Base-by-base conservation (phyloP, 495 filamentous ascomycete species). In the Bacidia rubella region DNA sequence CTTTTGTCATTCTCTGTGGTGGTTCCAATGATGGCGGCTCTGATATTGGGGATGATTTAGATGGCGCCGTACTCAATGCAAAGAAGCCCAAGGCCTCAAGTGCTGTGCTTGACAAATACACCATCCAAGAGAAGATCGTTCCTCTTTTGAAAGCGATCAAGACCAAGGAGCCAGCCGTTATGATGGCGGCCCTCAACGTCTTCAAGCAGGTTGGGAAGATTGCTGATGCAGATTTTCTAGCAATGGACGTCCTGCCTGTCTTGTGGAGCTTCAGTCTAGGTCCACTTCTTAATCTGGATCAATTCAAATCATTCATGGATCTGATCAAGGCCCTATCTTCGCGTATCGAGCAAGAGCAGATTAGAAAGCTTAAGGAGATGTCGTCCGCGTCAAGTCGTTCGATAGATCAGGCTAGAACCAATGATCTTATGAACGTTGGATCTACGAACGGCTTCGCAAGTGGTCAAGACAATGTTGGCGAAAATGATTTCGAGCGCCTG, bases 141-240 rank as follows among this genome's bases (percentile, higher is more conserved):
- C 92, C 92, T 0, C 71, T 95, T 3, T 74, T 98, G 50, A 88
- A 86, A 61, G 87, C 71, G 1, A 97, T 98, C 65, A 97, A 97
- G 64, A 98, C 92, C 0, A 96, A 93, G 60, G 92, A 98, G 60
- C 92, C 92, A 0, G 90, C 87, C 1, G 92, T 98, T 2, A 95
- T 95, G 85, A 90, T 96, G 78, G 89, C 92, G 1, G 86, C 88
- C 0, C 73, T 96, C 19, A 77, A 79, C 23, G 88, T 96, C 11
- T 80, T 97, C 57, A 76, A 73, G 25, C 81, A 94, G 51, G 80
- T 97, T 47, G 88, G 92, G 4, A 75, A 72, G 21, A 71, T 87
- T 23, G 89, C 84, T 3, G 92, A 97, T 60, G 74, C 83, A 2
- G 92, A 97, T n/a, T 96, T 94, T 60, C 76, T 96, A 25, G 92